phyloP scores from a whole-genome alignment of 306 rosid species.

The Cajanus cajan region DNA sequence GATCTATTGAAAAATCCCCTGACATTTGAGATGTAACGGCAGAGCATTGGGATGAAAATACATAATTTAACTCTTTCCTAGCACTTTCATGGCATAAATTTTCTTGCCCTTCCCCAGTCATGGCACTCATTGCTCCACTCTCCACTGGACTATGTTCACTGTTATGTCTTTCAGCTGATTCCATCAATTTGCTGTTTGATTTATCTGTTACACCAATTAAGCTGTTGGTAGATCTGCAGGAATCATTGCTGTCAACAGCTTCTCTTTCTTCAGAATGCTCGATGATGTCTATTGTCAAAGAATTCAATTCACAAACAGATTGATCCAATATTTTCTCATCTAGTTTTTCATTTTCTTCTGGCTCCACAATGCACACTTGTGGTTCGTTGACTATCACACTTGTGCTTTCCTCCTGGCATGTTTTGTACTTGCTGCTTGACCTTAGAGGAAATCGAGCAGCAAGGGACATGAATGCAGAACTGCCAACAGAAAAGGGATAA shows the following conservation, averaged over 20 bases:
- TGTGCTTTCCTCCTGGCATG: constrained; percentile 12
- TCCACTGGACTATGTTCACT: constrained; percentile 27
- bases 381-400: constrained; percentile 31
- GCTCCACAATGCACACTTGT: constrained; percentile 38
- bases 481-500: constrained; percentile 36
- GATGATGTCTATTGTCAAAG: neutral
- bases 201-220: constrained; percentile 38
- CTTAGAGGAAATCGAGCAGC: constrained; percentile 77
- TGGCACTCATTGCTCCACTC: constrained; percentile 23
- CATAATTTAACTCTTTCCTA: constrained; percentile 31
- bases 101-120: constrained; percentile 33
- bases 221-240: neutral
- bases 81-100: constrained; percentile 32
- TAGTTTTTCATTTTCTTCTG: constrained; percentile 27
- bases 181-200: constrained; percentile 36
- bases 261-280: constrained; percentile 33
- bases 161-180: constrained; percentile 33
- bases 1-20: constrained; percentile 49
- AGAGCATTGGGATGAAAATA: constrained; percentile 42
- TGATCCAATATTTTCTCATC: constrained; percentile 33
- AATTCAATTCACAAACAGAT: constrained; percentile 23
- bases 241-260: constrained; percentile 23
- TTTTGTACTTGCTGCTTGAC: constrained; percentile 33
- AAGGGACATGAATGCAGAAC: constrained; percentile 91
- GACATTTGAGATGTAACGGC: constrained; percentile 46